phyloP scores from a whole-genome alignment of 495 filamentous ascomycete species.

The Podospora australis region DNA sequence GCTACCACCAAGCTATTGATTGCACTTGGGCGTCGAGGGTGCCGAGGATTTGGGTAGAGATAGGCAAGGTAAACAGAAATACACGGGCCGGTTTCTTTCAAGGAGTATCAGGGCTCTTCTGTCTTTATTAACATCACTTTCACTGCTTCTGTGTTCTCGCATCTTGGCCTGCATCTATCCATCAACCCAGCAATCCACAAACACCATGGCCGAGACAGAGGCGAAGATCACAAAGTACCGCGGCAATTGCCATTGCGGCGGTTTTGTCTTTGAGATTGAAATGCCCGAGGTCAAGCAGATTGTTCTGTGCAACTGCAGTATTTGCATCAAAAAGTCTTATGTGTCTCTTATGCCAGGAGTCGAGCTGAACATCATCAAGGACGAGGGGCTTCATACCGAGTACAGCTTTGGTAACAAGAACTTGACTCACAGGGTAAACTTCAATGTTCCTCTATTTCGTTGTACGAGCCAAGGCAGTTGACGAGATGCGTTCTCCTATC shows the following conservation, averaged over 20 bases:
- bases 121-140: no score
- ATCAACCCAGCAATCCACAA: neutral
- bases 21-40: no score
- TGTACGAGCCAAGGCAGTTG: conserved; percentile 2
- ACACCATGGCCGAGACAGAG: conserved; percentile 17
- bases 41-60: no score
- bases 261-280: conserved; percentile 40
- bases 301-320: conserved; percentile 47
- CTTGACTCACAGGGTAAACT: conserved; percentile 29
- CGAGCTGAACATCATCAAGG: conserved; percentile 35
- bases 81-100: no score
- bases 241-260: conserved; percentile 52
- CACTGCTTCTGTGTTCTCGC: neutral
- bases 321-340: conserved; percentile 40
- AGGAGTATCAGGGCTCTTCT: no score
- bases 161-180: neutral
- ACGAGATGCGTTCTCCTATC: neutral
- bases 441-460: neutral
- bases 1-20: no score
- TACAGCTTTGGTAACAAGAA: conserved; percentile 31
- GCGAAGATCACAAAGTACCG: conserved; percentile 40
- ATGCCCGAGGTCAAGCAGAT: conserved; percentile 36
- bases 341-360: conserved; percentile 29
- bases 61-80: no score
- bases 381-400: conserved; percentile 24